A percentile compares a stretch with the other conserved stretches of the same genome.
These are phyloP conservation scores for Nicotiana obtusifolia DNA, from an alignment of 257 asterid species.

Conservation along the genomic window DNA sequence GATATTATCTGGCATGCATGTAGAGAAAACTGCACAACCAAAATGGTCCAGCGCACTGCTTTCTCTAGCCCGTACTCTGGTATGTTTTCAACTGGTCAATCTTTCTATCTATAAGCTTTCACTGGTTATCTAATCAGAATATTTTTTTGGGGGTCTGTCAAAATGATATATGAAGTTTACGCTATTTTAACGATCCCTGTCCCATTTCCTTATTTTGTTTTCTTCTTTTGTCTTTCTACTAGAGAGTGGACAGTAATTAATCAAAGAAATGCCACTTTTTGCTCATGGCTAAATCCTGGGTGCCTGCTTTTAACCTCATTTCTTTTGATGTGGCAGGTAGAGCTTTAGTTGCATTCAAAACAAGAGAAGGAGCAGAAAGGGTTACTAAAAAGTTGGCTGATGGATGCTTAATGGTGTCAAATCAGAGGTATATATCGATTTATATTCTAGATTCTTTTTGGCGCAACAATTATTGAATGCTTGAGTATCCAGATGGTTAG, in stretches of 20 bases:
- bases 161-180: neutral
- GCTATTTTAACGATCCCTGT: neutral
- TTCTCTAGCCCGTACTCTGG: constrained; percentile 60
- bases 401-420: constrained; percentile 63
- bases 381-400: constrained; percentile 40
- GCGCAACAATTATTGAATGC: neutral
- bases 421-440: constrained; percentile 44
- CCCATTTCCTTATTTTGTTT: neutral
- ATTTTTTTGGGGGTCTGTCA: neutral
- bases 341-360: constrained; percentile 57
- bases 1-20: constrained; percentile 72
- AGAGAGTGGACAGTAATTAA: neutral
- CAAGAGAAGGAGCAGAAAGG: constrained; percentile 53
- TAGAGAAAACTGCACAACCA: constrained; percentile 49
- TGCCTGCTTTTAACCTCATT: neutral
- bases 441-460: neutral
- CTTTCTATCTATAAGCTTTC: neutral
- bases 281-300: neutral
- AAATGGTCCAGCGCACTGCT: constrained; percentile 54
- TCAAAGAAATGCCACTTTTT: neutral
- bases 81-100: constrained; percentile 21
- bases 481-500: neutral
- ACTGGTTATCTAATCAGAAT: neutral
- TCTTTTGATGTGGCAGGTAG: constrained; percentile 43
- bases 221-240: neutral